Evolutionary conservation across 176 grass and related monocot species (phyloP), one percentile per base, ranked within the genome.

Genomic region (Carex cristatella): DNA sequence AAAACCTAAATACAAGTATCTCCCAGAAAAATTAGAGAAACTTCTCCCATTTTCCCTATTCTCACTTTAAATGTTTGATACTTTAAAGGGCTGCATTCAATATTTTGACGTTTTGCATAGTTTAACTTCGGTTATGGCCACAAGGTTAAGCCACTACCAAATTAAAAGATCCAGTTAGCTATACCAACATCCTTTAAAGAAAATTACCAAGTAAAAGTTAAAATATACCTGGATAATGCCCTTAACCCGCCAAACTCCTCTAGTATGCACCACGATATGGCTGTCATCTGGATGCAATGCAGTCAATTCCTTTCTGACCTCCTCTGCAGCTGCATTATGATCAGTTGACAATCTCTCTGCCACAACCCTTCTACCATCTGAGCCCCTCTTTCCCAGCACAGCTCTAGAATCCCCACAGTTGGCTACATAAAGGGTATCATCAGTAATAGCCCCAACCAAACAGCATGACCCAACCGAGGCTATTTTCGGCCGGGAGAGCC

Each of bases 381-480:
- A 55, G 13, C 82, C 69, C 46, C 92, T 89, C 53, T 89, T 84
- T 7, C 94, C 94, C 48, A 94, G 94, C 44, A 97, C 92, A 49
- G 92, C 94, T 74, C 92, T 88, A 23, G 90, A 97, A 81, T 94
- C 94, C 44, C 94, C 94, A 76, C 88, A 83, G 71, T 97, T 97
- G 58, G 94, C 94, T 31, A 97, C 88, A 83, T 97, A 97, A 37
- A 97, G 84, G 79, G 88, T 91, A 63, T 94, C 92, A 16, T 88
- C 90, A 0, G 92, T 58, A 13, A 97, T 92, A 40, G 89, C 90
- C 15, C 94, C 92, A 60, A 97, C 83, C 70, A 97, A 87, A 91
- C 94, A 97, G 90, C 94, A 97, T 0, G 94, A 94, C 1, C 94
- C 94, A 11, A 94, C 90, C 53, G 94, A 89, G 3, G 94, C 92